Conservation (phyloP, 441 rosid genomes). For the Cnidoscolus chayamansa region DNA sequence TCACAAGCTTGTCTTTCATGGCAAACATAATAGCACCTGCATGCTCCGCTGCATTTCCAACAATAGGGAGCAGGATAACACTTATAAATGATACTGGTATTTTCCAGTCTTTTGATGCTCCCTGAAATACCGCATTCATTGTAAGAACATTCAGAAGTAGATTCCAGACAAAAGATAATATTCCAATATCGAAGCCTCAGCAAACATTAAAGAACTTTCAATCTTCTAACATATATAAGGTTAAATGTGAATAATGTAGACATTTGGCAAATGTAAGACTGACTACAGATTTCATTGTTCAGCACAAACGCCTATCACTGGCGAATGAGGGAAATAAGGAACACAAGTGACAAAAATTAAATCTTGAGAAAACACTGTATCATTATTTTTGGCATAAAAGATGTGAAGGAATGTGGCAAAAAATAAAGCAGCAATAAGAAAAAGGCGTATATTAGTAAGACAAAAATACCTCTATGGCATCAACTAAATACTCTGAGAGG, state of each 20-base stretch:
- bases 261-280: background rate
- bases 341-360: background rate
- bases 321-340: background rate
- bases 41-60: slow-evolving; percentile 95
- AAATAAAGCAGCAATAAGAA: background rate
- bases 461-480: slow-evolving; percentile 60
- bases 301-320: background rate
- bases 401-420: background rate
- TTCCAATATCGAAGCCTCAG: background rate
- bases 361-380: background rate
- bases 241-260: background rate
- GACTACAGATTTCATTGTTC: background rate
- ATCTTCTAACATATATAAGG: slow-evolving; percentile 2
- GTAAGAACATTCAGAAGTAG: slow-evolving; percentile 6
- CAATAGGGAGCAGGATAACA: slow-evolving; percentile 80
- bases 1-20: slow-evolving; percentile 92
- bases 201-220: background rate
- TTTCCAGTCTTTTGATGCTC: slow-evolving; percentile 68
- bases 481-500: slow-evolving; percentile 80
- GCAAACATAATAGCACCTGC: slow-evolving; percentile 94
- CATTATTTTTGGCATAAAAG: background rate
- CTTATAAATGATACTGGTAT: slow-evolving; percentile 81
- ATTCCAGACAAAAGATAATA: background rate
- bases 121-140: slow-evolving; percentile 37
- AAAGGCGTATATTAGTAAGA: background rate